Base-by-base conservation (phyloP, 2,329 filamentous ascomycete species). In the Fusarium sp. region DNA sequence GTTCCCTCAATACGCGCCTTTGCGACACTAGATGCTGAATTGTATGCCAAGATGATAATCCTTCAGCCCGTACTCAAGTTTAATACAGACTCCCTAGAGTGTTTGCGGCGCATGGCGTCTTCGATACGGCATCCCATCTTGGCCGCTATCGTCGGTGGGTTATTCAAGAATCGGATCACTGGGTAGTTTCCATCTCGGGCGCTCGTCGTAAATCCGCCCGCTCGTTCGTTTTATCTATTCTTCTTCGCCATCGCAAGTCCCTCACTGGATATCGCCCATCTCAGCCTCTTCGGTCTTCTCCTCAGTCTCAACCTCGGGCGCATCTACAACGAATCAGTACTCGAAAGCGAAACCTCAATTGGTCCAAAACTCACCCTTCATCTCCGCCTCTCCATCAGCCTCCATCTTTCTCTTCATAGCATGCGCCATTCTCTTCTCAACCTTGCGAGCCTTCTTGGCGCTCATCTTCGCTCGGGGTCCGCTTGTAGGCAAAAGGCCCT, bases 381-480 rank as follows among this genome's bases (percentile, higher is more conserved):
- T 86, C 72, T 77, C 82, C 5, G 82, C 81, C 67, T 84, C 84
- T 13, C 83, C 85, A 40, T 82, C 83, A 2, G 76, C 81, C 65
- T 82, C 84, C 75, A 82, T 82, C 77, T 83, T 86, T 62, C 86
- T 79, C 80, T 83, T 82, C 57, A 87, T 57, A 18, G 84, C 86
- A 69, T 87, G 80, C 3, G 79, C 81, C 76, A 86, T 73, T 78
- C 83, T 82, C 80, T 84, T 83, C 75, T 88, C 83, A 37, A 88
- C 58, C 83, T 88, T 88, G 67, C 83, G 80, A 75, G 80, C 78
- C 82, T 84, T 85, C 83, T 89, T 89, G 47, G 78, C 78, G 77
- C 86, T 87, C 34, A 88, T 47, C 20, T 82, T 78, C 2, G 78
- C 79, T 34, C 83, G 80, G 0, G 86, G 86, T 0, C 86, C 86